Base-by-base conservation (phyloP, 495 filamentous ascomycete species). In the Penicillium paxilli region DNA sequence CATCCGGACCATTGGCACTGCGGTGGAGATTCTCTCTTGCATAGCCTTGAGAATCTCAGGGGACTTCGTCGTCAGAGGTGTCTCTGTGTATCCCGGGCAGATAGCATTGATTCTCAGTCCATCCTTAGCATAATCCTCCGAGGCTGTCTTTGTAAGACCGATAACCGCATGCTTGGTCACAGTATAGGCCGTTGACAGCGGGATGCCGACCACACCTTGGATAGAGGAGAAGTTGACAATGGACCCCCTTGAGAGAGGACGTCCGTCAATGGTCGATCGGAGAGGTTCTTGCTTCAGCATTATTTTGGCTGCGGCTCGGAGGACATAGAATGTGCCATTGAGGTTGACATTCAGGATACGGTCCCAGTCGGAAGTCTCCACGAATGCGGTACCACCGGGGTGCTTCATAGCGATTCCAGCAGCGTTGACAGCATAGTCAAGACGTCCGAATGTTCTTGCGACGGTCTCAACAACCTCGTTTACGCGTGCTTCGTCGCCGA, bases 191-290 rank as follows among this genome's bases (percentile, higher is more conserved):
- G 66, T 68, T 33, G 59, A 61, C 11, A 59, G 26, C 0, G 73
- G 60, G 1, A 70, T 58, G 0, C 67, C 48, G 3, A 67, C 52
- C 21, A 68, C 59, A 0, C 74, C 75, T 21, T 69, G 66, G 5
- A 67, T 66, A 5, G 75, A 80, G 4, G 76, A 73, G 49, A 80
- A 72, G 49, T 76, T 77, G 28, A 80, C 70, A 33, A 77, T 66
- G 2, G 68, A 67, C 1, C 74, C 72, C 7, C 67, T 62, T 35
- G 57, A 52, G 2, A 63, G 40, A 7, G 55, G 45, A 20, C 60
- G 59, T 0, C 65, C 61, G 47, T 68, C 57, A 52, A 68, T 69
- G 4, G 17, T 45, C 11, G 61, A 69, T 6, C 55, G 58, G 17
- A 77, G 52, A 12, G 67, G 70, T 11, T 75, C 68, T 51, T 80